Base-by-base conservation (phyloP, 2,329 filamentous ascomycete species). In the Celoporthe dispersa region DNA sequence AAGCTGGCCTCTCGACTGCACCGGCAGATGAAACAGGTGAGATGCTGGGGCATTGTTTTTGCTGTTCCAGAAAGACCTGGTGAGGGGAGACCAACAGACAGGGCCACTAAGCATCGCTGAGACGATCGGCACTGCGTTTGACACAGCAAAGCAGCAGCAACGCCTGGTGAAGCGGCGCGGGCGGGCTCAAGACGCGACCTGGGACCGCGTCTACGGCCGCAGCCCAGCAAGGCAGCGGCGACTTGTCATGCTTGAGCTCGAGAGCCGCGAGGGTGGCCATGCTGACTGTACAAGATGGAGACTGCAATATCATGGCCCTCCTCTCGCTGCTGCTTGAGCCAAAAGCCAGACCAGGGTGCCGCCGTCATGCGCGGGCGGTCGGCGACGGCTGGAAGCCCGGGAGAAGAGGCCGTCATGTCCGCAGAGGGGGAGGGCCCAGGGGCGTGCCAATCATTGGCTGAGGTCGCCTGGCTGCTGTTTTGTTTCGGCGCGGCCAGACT, bases 401-500 rank as follows among this genome's bases (percentile, higher is more conserved):
- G 8, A 61, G 19, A 35, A 60, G 39, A 16, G 66, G 39, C 70
- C 67, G 33, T 48, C 48, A 41, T 63, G 62, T 25, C 48, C 44
- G 57, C 53, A 33, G 48, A 62, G 35, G 44, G n/a, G 8, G 12
- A 31, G 14, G 31, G 35, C 57, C 35, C 55, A 44, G 28, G 59
- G 39, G 19, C 11, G 7, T 1, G 22, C 19, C 3, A 59, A 68
- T 19, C 19, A 70, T 71, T 71, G 68, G 70, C 60, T 48, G 41
- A 14, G 61, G 62, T 41, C 51, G 35, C 44, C 65, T 60, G 44
- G 44, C 6, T 68, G 33, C 8, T 22, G 19, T 44, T 37, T 62
- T 33, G 68, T 70, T 69, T 71, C 63, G 60, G 35, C 70, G 62
- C 68, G 68, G 65, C 61, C 68, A 63, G 19, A 39, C 55, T 59